phyloP scores from a whole-genome alignment of 164 flowering plant species.

The Magnolia sinica region DNA sequence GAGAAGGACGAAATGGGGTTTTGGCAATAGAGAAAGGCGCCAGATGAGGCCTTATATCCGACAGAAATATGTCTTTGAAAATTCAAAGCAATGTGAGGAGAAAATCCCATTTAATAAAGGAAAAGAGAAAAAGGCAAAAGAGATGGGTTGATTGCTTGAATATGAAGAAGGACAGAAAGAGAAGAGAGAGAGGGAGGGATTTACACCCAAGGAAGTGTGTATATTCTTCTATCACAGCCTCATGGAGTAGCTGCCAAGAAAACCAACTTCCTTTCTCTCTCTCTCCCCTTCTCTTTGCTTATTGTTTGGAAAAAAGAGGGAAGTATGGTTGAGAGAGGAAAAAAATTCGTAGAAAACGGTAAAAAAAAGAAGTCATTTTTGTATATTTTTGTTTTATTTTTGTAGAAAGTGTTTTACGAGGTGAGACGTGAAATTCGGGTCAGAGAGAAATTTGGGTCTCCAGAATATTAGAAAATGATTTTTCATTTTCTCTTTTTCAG shows the following conservation, averaged over 20 bases:
- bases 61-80: too few species aligned
- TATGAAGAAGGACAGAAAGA: conserved; percentile 10
- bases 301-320: background rate
- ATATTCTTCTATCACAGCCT: conserved; percentile 17
- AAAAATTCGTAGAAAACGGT: background rate
- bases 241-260: conserved; percentile 32
- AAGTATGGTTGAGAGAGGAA: background rate
- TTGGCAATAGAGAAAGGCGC: background rate
- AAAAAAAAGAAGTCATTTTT: background rate
- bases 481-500: background rate
- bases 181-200: background rate
- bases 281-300: background rate
- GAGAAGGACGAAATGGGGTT: background rate
- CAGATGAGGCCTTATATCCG: background rate
- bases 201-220: conserved; percentile 11
- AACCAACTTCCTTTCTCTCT: conserved; percentile 5
- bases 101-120: background rate
- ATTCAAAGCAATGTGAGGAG: background rate
- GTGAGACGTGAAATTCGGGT: background rate
- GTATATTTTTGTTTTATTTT: conserved; percentile 10
- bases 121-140: background rate
- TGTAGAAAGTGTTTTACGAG: background rate
- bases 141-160: conserved; percentile 18
- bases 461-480: background rate
- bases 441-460: background rate